Base-by-base conservation (phyloP, 345 rosid species). In the Syzygium aromaticum region DNA sequence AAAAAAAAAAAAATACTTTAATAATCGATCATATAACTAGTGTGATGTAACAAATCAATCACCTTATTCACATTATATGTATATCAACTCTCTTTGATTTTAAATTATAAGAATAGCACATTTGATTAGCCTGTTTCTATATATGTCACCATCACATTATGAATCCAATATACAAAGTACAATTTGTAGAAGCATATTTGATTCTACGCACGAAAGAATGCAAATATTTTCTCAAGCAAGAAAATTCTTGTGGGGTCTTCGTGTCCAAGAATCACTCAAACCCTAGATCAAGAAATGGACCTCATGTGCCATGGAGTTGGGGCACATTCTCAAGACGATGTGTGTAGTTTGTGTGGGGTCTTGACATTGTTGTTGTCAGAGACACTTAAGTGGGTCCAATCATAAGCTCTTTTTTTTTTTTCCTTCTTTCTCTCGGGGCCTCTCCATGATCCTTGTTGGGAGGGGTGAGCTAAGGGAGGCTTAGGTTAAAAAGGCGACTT, bases 321-420 rank as follows among this genome's bases (percentile, higher is more conserved):
- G 95, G 92, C 92, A 90, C 96, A 92, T 54, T 61, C 89, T 46
- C 86, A 78, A 85, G 93, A 93, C 90, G 90, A 91, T 88, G 92
- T 89, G 92, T 91, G 93, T 88, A 92, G 92, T 86, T 92, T 92
- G 93, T 92, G 93, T 92, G 95, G 87, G 88, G 43, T 87, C 80
- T 89, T 86, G 85, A 53, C 87, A 57, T 84, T 88, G 53, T 91
- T 88, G 86, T 17, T 73, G 82, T 73, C 82, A 25, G 23, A 73
- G 49, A 73, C 82, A 73, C 49, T 19, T 73, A 5, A 73, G 82
- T 73, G 82, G 49, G 82, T 33, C 82, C 82, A 73, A 73, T 73
- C 82, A 73, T 73, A 73, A 73, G 82, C 46, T 64, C 38, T 64
- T 8, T 67, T 5, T 33, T 10, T 64, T 28, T 30, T 19, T 64